phyloP scores from a whole-genome alignment of 2,329 filamentous ascomycete species.

The Exophiala lecanii-corni region DNA sequence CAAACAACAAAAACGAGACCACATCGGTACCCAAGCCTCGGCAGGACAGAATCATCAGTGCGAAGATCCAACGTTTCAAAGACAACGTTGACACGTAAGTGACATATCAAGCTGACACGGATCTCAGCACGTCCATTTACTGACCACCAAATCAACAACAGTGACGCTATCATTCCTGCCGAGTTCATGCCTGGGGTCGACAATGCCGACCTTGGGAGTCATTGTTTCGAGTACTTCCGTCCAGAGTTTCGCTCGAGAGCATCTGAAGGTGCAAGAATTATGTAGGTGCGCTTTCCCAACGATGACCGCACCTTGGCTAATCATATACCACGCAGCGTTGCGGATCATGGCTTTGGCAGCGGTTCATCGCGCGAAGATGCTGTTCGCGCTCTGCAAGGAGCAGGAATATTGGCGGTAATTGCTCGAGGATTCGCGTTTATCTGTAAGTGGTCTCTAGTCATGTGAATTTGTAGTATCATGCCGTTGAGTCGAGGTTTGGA shows the following conservation, averaged over 20 bases:
- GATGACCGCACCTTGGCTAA: too few relatives aligned
- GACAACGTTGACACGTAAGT: neutral
- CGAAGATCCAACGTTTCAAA: neutral
- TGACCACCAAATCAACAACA: too few relatives aligned
- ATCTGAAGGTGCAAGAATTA: neutral
- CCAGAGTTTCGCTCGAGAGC: constrained; percentile 38
- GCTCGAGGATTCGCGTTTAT: constrained; percentile 45
- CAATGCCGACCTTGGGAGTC: constrained; percentile 33
- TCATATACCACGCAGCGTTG: too few relatives aligned
- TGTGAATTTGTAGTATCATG: neutral
- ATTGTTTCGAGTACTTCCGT: constrained; percentile 39
- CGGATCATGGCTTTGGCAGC: constrained; percentile 43
- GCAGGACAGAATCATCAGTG: neutral
- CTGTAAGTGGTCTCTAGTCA: constrained; percentile 27
- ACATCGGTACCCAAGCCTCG: too few relatives aligned
- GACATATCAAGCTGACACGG: neutral
- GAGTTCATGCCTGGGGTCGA: constrained; percentile 53
- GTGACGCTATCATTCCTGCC: constrained; percentile 10
- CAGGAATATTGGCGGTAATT: constrained; percentile 40
- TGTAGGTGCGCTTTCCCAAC: too few relatives aligned
- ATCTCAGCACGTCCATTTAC: too few relatives aligned
- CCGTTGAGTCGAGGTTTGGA: too few relatives aligned
- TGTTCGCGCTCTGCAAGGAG: constrained; percentile 35
- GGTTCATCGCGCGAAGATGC: constrained; percentile 45
- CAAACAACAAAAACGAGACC: too few relatives aligned